These are phyloP conservation scores for Russula sp. DNA, from an alignment of 768 basidiomycete species.

Conservation along the genomic window DNA sequence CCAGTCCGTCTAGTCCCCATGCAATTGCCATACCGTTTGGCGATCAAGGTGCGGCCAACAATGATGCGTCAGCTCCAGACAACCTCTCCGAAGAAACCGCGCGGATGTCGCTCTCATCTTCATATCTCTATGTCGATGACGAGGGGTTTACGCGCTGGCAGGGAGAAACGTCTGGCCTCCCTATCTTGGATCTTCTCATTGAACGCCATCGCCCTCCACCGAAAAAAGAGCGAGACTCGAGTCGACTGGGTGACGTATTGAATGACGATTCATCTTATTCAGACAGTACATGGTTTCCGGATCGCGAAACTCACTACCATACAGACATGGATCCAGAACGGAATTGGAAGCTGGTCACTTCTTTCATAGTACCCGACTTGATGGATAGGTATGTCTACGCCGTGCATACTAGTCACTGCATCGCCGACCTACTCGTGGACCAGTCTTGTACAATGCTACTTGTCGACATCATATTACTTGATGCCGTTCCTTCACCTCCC, in stretches of 20 bases:
- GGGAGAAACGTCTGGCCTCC: conserved; percentile 89
- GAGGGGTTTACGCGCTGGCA: conserved; percentile 87
- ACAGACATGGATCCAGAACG: conserved; percentile 83
- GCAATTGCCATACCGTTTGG: conserved; percentile 39
- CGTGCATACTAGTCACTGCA: conserved; percentile 4
- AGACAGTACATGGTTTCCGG: conserved; percentile 68
- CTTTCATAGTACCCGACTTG: conserved; percentile 78
- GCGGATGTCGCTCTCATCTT: conserved; percentile 62
- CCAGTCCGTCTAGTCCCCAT: conserved; percentile 43
- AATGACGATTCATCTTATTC: background rate
- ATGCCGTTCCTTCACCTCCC: conserved; percentile 92
- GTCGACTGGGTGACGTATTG: conserved; percentile 21
- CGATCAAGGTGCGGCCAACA: conserved; percentile 23
- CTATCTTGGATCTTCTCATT: conserved; percentile 76
- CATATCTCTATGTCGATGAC: conserved; percentile 83
- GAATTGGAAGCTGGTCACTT: conserved; percentile 82
- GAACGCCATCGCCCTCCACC: conserved; percentile 51
- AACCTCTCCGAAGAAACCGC: conserved; percentile 52
- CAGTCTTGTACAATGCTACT: conserved; percentile 75
- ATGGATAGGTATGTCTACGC: conserved; percentile 74
- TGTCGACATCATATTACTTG: conserved; percentile 91
- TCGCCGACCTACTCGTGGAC: conserved; percentile 19
- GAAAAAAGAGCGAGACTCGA: conserved; percentile 33
- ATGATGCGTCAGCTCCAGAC: conserved; percentile 31
- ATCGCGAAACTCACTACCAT: conserved; percentile 61